Evolutionary conservation across 495 filamentous ascomycete species (phyloP).

Genomic region (Tuber indicum): DNA sequence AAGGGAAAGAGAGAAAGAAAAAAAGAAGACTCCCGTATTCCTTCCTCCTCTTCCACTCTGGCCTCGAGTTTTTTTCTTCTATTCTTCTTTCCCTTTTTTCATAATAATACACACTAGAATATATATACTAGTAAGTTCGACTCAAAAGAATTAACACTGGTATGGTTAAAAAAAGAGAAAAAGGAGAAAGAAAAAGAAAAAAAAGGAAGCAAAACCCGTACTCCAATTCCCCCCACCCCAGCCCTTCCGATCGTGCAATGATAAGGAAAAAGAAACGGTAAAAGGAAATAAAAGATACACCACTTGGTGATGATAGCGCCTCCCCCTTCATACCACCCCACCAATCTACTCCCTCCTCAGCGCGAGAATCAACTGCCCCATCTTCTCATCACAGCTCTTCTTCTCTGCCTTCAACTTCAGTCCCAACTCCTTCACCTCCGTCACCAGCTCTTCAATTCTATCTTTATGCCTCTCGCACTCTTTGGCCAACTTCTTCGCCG

Average conservation of each 20-base stretch:
- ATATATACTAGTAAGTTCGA: not conserved
- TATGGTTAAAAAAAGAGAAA: not conserved
- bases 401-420: constrained; percentile 39
- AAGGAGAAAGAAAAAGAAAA: not conserved
- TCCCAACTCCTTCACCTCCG: constrained; percentile 28
- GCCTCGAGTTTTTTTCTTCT: not conserved
- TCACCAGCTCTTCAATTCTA: constrained; percentile 26
- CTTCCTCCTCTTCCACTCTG: not conserved
- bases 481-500: constrained; percentile 26
- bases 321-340: not conserved
- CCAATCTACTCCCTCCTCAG: constrained; percentile 23
- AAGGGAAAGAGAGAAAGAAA: not conserved
- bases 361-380: constrained; percentile 39
- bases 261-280: not conserved
- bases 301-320: not conserved
- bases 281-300: constrained; percentile 1
- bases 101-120: constrained; percentile 4
- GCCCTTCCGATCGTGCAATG: not conserved
- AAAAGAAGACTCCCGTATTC: not conserved
- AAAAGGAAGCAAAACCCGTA: constrained; percentile 16
- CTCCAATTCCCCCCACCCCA: constrained; percentile 14
- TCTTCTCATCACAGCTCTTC: constrained; percentile 38
- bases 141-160: not conserved
- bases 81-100: not conserved
- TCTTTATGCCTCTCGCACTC: constrained; percentile 27